A percentile compares a stretch with the other conserved stretches of the same genome.
Evolutionary conservation across 176 grass and related monocot genomes (phyloP).

Genomic region (Ensete ventricosum): DNA sequence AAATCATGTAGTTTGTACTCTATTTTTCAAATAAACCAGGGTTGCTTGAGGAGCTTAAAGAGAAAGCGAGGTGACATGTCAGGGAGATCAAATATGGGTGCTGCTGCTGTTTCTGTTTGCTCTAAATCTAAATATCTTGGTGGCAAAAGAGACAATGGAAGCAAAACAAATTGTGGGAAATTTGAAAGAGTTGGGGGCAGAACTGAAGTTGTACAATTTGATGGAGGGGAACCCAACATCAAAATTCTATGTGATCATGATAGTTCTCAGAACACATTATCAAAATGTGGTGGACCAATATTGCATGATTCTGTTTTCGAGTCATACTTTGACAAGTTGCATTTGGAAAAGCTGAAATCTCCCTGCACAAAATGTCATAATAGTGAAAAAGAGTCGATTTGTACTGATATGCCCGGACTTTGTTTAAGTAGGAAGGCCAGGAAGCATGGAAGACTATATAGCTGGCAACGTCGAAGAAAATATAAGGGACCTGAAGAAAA

Average conservation of each 20-base stretch:
- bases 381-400: neutral
- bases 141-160: neutral
- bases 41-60: neutral
- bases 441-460: conserved; percentile 7
- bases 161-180: neutral
- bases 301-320: neutral
- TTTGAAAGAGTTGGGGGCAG: neutral
- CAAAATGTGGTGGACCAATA: neutral
- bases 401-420: neutral
- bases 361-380: neutral
- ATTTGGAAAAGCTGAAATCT: neutral
- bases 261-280: neutral
- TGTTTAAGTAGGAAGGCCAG: neutral
- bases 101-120: neutral
- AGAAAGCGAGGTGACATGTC: neutral
- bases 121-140: neutral
- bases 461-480: conserved; percentile 16
- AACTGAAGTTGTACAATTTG: neutral
- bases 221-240: neutral
- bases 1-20: neutral
- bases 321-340: neutral
- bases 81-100: neutral
- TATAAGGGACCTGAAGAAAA: neutral
- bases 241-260: neutral
- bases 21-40: neutral